Base-by-base conservation (phyloP, 1,284 basidiomycete genomes). In the Tylopilus orsonianus region DNA sequence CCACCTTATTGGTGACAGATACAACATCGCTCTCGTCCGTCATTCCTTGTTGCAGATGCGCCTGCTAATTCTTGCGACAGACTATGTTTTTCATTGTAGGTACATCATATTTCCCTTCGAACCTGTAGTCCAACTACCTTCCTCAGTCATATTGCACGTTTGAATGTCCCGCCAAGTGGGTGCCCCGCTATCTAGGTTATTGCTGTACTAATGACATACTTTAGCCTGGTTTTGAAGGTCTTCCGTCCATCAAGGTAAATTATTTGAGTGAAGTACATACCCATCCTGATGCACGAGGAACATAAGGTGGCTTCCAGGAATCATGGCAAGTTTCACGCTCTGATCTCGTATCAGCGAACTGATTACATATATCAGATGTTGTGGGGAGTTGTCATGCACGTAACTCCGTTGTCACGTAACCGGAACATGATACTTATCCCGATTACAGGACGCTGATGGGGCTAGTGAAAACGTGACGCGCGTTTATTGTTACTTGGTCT, bases 71-170 rank as follows among this genome's bases (percentile, higher is more conserved):
- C 18, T 6, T 20, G 3, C 26, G 23, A 12, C 22, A 87, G 83
- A 85, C 83, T 0, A 80, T 83, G 78, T 87, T 77, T 61, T 85
- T 85, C 61, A 77, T 87, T 37, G 84, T 85, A 59, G 43, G 79
- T 64, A 6, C 8, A n/a, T 16, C 37, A 0, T 1, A 1, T n/a
- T 20, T 29, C 4, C 38, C n/a, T 9, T 30, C 1, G 5, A 35
- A 8, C 16, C 19, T 10, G 9, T 0, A 5, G 12, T 45, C 26
- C n/a, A 26, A 20, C 22, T 16, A 2, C 4, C 19, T 22, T 48
- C 13, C 4, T 20, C 36, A 59, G 62, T 50, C 56, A 6, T 60
- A 69, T 50, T 56, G 52, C 48, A 3, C 54, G 42, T 35, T 56
- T 59, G 46, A 73, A 57, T 68, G 71, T 64, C 60, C 71, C 51